A percentile compares a stretch with the other conserved stretches of the same genome.
Conservation (phyloP, 306 rosid genomes). For the Prunus campanulata region DNA sequence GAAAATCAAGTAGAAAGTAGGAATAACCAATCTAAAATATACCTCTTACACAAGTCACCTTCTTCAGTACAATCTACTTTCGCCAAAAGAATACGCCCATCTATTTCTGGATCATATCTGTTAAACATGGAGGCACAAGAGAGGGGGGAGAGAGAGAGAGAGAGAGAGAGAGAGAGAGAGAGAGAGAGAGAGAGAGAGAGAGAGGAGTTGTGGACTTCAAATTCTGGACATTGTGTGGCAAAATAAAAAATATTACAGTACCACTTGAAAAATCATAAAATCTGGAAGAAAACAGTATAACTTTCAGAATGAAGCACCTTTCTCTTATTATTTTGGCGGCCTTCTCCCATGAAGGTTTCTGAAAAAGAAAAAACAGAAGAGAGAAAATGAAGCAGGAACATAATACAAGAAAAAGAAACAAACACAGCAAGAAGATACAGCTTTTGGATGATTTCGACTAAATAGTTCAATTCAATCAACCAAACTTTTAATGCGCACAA, state of each 20-base stretch:
- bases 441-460: slow-evolving; percentile 12
- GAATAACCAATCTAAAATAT: slow-evolving; percentile 15
- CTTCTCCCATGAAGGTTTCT: slow-evolving; percentile 99
- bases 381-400: slow-evolving; percentile 22
- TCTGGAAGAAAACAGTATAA: slow-evolving; percentile 24
- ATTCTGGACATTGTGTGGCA: slow-evolving; percentile 5
- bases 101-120: slow-evolving; percentile 92
- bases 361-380: slow-evolving; percentile 26
- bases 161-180: not conserved
- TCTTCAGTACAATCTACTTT: slow-evolving; percentile 89
- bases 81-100: slow-evolving; percentile 79
- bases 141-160: not conserved
- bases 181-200: not conserved
- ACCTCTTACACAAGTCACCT: slow-evolving; percentile 85
- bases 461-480: not conserved
- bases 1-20: slow-evolving; percentile 16
- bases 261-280: slow-evolving; percentile 11
- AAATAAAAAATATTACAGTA: not conserved
- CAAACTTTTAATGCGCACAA: not conserved
- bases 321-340: slow-evolving; percentile 72
- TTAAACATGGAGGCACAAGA: slow-evolving; percentile 15
- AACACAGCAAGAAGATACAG: slow-evolving; percentile 7
- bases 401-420: not conserved
- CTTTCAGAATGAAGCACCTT: slow-evolving; percentile 49
- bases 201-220: not conserved